These are phyloP conservation scores for Nyctanthes arbortristis DNA, from an alignment of 257 asterid species.

Conservation along the genomic window DNA sequence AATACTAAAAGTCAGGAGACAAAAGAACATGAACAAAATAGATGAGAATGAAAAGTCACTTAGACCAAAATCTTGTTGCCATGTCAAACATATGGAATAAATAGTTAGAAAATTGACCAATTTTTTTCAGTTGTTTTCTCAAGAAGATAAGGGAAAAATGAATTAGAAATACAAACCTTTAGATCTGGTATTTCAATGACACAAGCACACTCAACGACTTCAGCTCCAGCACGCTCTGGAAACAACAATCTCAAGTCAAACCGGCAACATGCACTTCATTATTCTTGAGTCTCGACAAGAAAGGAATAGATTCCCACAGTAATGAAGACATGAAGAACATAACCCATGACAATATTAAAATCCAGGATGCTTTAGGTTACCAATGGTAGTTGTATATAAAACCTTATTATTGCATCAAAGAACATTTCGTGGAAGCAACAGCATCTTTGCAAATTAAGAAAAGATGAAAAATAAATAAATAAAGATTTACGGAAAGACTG, in stretches of 20 bases:
- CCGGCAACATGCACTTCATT: not conserved
- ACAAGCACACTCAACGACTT: conserved; percentile 81
- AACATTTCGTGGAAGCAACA: not conserved
- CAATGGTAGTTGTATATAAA: not conserved
- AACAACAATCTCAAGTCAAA: conserved; percentile 23
- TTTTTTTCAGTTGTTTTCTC: not conserved
- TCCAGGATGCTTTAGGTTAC: not conserved
- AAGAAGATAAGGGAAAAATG: not conserved
- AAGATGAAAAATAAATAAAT: not conserved
- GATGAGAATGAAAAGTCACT: not conserved
- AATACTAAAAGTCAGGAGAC: not conserved
- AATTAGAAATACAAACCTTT: conserved; percentile 38
- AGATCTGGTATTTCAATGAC: conserved; percentile 76
- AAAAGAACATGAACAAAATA: not conserved
- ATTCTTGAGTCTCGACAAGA: not conserved
- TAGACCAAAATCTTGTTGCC: not conserved
- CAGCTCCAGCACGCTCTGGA: conserved; percentile 75
- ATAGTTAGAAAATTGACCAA: not conserved
- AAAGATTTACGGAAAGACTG: not conserved
- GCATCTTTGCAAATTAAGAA: not conserved
- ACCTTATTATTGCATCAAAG: not conserved
- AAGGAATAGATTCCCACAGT: not conserved
- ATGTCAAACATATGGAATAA: not conserved
- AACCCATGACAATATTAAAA: not conserved
- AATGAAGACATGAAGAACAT: not conserved